Evolutionary conservation across 441 rosid species (phyloP), one percentile per base, ranked within the genome.

Genomic region (Adansonia gregorii): DNA sequence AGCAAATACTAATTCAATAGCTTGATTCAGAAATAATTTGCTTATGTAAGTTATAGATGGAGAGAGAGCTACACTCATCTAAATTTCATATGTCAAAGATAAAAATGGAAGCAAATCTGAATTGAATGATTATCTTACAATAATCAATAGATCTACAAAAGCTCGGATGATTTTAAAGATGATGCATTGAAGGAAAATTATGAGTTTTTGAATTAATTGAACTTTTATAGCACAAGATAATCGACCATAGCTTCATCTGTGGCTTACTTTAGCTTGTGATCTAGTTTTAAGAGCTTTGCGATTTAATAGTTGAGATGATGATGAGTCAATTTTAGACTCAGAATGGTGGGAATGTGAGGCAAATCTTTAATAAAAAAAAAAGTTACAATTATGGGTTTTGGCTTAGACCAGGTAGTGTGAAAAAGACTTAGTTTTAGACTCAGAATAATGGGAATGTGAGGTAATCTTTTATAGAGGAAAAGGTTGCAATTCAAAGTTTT

Each of bases 221-320:
- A 35, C 39, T 35, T 35, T 35, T 35, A 35, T 35, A 35, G 4
- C 39, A 67, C 75, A 10, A 75, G 82, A 75, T 81, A 81, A 78
- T 88, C 86, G 49, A 82, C 80, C 55, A 72, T 83, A 45, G 77
- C 82, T 63, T 82, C 80, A 27, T 81, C 86, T 20, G 35, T 35
- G 55, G 60, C 59, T 46, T 78, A 31, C 77, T 81, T 83, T 17
- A 79, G 76, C 63, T 80, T 79, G 60, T 75, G 73, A 77, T 79
- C 78, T 84, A 43, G 82, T 78, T 49, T 77, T 79, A 61, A 76
- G 59, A 60, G 84, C 84, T 78, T 82, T 80, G 43, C 79, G 70
- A 87, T 88, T 86, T 39, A 89, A 74, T 27, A 80, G 78, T n/a
- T 76, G 68, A 63, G 83, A 60, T 51, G 82, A 82, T 60, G 82